Evolutionary conservation across 164 flowering plant species (phyloP), one percentile per base, ranked within the genome.

Genomic region (Piper longum): DNA sequence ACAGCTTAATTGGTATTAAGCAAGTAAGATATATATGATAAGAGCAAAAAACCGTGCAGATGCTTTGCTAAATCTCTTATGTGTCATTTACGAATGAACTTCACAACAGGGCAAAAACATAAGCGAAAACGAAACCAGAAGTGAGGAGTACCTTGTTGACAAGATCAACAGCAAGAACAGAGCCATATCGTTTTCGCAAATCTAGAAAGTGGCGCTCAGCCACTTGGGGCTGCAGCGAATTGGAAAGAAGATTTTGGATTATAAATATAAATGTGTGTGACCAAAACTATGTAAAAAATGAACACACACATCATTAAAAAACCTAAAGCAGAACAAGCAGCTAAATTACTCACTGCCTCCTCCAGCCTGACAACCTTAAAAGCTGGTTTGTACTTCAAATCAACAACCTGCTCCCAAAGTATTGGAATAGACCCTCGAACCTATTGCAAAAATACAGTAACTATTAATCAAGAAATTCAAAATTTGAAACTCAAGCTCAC

Each of bases 361-460:
- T 90, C 97, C 57, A 64, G 82, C 61, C 66, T 83, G 74, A 93
- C 81, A 67, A 93, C 77, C 81, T 87, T 96, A 78, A 88, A 90
- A 69, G 83, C 85, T 26, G 99, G 99, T 71, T 93, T 93, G 67
- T 93, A 93, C 39, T 89, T 86, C 76, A 93, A 78, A 79, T 93
- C 96, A 76, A 90, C 99, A 74, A 87, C 79, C 71, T 93, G 97
- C 79, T 93, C 89, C 99, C 99, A 93, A 8, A 82, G 73, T 52
- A 93, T 76, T 59, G 99, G 99, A 45, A 93, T 93, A 43, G 99
- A 90, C 26, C 99, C 99, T 52, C 99, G 80, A 69, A 90, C 85
- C 99, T 93, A 70, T 54, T 74, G 67, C 70, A 9, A 12, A 48
- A 9, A 48, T 5, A 14, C 9, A 9, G 11, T 9, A 9, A 48